phyloP scores from a whole-genome alignment of 2,329 filamentous ascomycete genomes.

The Fusarium transvaalense region DNA sequence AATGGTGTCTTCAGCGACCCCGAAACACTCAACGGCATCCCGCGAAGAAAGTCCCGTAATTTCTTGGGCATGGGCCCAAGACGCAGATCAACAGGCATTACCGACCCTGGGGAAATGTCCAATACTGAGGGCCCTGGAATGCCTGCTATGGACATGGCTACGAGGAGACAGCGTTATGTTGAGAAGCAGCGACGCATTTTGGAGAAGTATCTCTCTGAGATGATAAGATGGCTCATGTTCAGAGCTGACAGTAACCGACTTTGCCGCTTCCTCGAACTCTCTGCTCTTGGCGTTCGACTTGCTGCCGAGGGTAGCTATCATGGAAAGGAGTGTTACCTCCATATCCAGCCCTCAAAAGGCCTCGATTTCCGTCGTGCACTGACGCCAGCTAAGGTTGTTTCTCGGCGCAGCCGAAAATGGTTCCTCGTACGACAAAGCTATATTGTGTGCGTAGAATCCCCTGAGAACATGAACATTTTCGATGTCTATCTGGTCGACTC shows the following conservation, averaged over 20 bases:
- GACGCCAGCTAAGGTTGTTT: constrained; percentile 81
- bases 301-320: constrained; percentile 97
- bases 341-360: constrained; percentile 92
- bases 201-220: constrained; percentile 90
- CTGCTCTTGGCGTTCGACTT: constrained; percentile 90
- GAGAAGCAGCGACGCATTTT: constrained; percentile 87
- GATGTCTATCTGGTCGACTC: constrained; percentile 98
- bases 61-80: constrained; percentile 62
- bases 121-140: constrained; percentile 59
- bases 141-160: constrained; percentile 62
- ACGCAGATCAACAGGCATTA: constrained; percentile 65
- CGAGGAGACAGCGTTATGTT: constrained; percentile 71
- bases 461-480: constrained; percentile 98
- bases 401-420: constrained; percentile 92
- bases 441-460: constrained; percentile 97
- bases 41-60: constrained; percentile 65
- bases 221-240: constrained; percentile 98
- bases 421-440: constrained; percentile 98
- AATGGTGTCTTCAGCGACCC: constrained; percentile 57
- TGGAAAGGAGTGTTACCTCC: constrained; percentile 94
- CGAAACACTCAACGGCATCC: constrained; percentile 50
- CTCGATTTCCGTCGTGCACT: constrained; percentile 86
- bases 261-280: constrained; percentile 95
- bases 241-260: constrained; percentile 93
- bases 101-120: constrained; percentile 61